Conservation (phyloP, 257 asterid species). For the Nicotiana otophora region DNA sequence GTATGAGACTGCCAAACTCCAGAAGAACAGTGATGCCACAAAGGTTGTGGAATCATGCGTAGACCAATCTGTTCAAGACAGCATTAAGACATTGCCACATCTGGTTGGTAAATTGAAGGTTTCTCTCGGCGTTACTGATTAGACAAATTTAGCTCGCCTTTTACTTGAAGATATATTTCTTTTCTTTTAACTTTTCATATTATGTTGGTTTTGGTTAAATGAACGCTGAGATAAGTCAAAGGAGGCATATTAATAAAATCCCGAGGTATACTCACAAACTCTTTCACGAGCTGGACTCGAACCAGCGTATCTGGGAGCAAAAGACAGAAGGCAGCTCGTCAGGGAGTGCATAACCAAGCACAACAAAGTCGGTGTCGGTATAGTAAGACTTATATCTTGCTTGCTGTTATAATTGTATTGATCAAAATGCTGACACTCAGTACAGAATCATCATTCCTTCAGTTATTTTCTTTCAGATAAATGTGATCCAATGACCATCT, state of each 20-base stretch:
- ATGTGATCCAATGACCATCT: not conserved
- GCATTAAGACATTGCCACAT: conserved; percentile 62
- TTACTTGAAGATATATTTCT: not conserved
- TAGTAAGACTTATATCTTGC: not conserved
- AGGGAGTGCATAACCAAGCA: no score
- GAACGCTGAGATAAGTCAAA: not conserved
- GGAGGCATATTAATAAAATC: not conserved
- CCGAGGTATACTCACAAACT: no score
- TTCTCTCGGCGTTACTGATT: conserved; percentile 27
- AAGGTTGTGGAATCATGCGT: conserved; percentile 68
- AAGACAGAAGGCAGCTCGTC: no score
- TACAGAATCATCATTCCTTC: not conserved
- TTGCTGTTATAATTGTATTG: not conserved
- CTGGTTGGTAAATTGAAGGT: conserved; percentile 61
- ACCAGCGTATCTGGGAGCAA: no score
- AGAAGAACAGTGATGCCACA: conserved; percentile 31
- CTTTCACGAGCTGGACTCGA: no score
- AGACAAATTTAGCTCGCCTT: not conserved
- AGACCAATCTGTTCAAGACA: conserved; percentile 53
- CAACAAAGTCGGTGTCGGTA: no score
- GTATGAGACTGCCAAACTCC: conserved; percentile 63
- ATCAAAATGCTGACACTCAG: not conserved
- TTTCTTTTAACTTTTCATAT: not conserved
- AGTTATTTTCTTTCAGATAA: not conserved
- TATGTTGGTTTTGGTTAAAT: not conserved